Conservation (phyloP, 2,329 filamentous ascomycete species). For the Epichloe baconii region DNA sequence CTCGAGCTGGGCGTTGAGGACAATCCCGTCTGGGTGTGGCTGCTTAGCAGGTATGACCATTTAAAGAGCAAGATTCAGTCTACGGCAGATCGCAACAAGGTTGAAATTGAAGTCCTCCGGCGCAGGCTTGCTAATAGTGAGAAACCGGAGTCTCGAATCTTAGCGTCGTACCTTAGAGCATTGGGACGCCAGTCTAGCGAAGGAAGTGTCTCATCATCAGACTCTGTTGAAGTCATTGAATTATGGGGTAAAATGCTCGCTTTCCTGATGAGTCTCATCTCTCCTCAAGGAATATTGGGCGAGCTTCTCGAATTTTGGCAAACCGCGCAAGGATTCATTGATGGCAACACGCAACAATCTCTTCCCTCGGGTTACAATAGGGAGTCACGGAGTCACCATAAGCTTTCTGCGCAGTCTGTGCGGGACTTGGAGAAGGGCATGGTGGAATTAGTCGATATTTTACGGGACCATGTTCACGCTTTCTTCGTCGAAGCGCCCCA, state of each 20-base stretch:
- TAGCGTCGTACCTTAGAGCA: slow-evolving; percentile 65
- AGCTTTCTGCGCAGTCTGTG: slow-evolving; percentile 58
- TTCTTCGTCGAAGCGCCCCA: slow-evolving; percentile 84
- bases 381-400: slow-evolving; percentile 69
- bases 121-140: slow-evolving; percentile 64
- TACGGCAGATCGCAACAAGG: slow-evolving; percentile 71
- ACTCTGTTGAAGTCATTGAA: slow-evolving; percentile 69
- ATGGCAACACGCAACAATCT: slow-evolving; percentile 67
- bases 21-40: slow-evolving; percentile 94
- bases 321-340: slow-evolving; percentile 77
- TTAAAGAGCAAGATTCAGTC: slow-evolving; percentile 73
- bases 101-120: slow-evolving; percentile 85
- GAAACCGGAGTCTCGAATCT: slow-evolving; percentile 52
- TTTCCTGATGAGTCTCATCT: slow-evolving; percentile 63
- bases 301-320: slow-evolving; percentile 94
- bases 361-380: slow-evolving; percentile 73
- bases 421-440: slow-evolving; percentile 62
- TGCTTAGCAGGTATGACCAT: slow-evolving; percentile 78
- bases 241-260: slow-evolving; percentile 82
- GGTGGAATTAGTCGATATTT: slow-evolving; percentile 68
- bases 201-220: slow-evolving; percentile 51
- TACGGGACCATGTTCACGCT: slow-evolving; percentile 64
- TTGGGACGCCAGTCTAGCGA: slow-evolving; percentile 55
- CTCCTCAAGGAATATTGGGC: slow-evolving; percentile 66
- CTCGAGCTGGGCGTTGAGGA: slow-evolving; percentile 92